phyloP scores from a whole-genome alignment of 495 filamentous ascomycete species.

The Durotheca rogersii region DNA sequence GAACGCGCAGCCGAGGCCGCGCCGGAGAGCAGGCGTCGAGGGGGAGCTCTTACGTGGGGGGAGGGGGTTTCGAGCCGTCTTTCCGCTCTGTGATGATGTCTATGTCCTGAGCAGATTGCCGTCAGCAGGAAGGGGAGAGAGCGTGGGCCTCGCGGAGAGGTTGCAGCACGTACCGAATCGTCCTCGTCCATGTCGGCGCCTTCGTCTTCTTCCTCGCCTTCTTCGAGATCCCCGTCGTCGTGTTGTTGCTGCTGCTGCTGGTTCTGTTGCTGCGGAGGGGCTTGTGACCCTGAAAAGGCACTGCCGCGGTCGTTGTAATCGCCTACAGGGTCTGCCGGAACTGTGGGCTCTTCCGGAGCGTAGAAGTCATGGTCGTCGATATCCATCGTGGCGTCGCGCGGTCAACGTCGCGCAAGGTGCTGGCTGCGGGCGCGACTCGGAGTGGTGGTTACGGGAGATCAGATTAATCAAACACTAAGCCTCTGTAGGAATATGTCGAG shows the following conservation, averaged over 20 bases:
- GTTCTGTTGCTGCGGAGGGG: conserved; percentile 13
- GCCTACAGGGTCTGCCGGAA: conserved; percentile 27
- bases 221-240: conserved; percentile 53
- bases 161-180: conserved; percentile 44
- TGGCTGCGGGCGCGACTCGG: too few relatives aligned
- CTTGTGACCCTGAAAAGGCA: not conserved
- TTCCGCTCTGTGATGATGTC: conserved; percentile 91
- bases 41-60: conserved; percentile 56
- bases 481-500: too few relatives aligned
- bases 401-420: not conserved
- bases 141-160: not conserved
- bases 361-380: conserved; percentile 73
- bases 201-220: conserved; percentile 65
- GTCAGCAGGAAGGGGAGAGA: too few relatives aligned
- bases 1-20: not conserved
- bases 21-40: not conserved
- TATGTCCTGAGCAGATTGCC: conserved; percentile 65
- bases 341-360: conserved; percentile 49
- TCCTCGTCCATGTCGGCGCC: conserved; percentile 74
- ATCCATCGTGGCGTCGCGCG: conserved; percentile 52
- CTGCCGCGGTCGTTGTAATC: not conserved
- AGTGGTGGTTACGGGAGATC: too few relatives aligned
- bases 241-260: conserved; percentile 15
- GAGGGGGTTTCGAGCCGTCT: conserved; percentile 70
- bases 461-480: too few relatives aligned